phyloP scores from a whole-genome alignment of 208 protist genomes.

The Trypanosoma cruzi region DNA sequence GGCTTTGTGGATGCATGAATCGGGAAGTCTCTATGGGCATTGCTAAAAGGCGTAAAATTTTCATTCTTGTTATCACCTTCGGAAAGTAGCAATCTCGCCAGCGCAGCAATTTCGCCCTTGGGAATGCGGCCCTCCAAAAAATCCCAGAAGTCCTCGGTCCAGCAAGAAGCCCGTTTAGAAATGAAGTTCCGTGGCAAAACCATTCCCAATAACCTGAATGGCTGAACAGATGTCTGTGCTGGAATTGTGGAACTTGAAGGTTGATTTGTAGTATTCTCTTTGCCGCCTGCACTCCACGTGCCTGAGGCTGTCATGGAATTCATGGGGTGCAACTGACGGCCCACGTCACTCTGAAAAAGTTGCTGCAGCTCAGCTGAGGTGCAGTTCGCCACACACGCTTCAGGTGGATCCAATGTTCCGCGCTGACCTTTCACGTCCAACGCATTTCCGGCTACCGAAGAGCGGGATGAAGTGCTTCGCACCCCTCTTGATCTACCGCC shows the following conservation, averaged over 20 bases:
- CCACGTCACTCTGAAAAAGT: neutral
- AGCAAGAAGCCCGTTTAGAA: constrained; percentile 1
- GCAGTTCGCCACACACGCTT: neutral
- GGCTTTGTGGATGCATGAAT: neutral
- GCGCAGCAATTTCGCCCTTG: constrained; percentile 5
- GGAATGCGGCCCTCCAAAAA: constrained; percentile 16
- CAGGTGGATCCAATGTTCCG: neutral
- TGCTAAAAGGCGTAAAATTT: neutral
- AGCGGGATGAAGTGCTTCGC: neutral
- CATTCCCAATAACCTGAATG: neutral
- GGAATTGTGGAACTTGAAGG: neutral
- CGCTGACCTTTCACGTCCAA: constrained; percentile 7
- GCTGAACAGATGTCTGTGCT: too few species aligned
- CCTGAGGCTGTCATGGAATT: neutral
- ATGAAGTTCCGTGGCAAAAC: neutral
- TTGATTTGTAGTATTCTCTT: neutral
- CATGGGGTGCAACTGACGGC: neutral
- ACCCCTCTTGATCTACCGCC: neutral
- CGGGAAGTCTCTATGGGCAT: neutral
- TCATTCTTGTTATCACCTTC: constrained; percentile 9
- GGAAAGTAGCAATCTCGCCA: constrained; percentile 13
- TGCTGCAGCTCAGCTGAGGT: constrained; percentile 9
- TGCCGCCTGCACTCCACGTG: constrained; percentile 1
- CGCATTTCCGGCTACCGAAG: neutral
- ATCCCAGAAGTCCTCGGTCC: constrained; percentile 17